Evolutionary conservation across 139 green algal species (phyloP).

Genomic region (Ettlia oleoabundans): DNA sequence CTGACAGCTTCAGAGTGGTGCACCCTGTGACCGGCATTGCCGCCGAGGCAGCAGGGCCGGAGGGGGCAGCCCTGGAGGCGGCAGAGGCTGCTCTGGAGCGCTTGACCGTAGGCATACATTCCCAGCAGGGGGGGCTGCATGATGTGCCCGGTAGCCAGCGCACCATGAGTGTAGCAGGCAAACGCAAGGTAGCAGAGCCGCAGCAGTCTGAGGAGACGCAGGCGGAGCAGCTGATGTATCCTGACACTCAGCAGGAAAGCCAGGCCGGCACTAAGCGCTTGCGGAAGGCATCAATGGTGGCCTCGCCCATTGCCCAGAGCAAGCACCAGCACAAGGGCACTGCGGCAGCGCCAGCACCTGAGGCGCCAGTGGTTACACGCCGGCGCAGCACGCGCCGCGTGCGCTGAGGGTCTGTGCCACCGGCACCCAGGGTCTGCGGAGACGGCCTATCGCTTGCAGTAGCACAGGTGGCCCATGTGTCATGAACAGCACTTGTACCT

Average conservation of each 20-base stretch:
- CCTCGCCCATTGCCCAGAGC: neutral
- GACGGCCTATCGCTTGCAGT: too few species aligned
- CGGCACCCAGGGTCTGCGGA: too few species aligned
- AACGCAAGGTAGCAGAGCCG: neutral
- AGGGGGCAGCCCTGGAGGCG: too few species aligned
- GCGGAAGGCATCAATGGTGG: slow-evolving; percentile 5
- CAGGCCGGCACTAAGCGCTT: neutral
- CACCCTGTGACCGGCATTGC: neutral
- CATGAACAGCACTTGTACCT: too few species aligned
- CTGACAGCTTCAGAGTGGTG: neutral
- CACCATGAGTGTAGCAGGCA: neutral
- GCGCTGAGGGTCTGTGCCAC: neutral
- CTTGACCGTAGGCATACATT: neutral
- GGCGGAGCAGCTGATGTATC: slow-evolving; percentile 10
- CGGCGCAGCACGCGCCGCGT: neutral
- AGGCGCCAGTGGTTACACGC: neutral
- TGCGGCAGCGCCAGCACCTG: neutral
- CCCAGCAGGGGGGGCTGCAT: slow-evolving; percentile 8
- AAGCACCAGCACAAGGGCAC: neutral
- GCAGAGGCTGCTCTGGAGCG: neutral
- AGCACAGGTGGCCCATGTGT: too few species aligned
- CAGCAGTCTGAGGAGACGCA: neutral
- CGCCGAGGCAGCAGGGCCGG: too few species aligned
- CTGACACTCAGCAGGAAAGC: neutral
- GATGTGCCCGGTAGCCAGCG: slow-evolving; percentile 8